Percentiles rank a stretch among this genome's conserved stretches.
These are phyloP conservation scores for Nicotiana sylvestris DNA, from an alignment of 257 asterid species.

Conservation along the genomic window DNA sequence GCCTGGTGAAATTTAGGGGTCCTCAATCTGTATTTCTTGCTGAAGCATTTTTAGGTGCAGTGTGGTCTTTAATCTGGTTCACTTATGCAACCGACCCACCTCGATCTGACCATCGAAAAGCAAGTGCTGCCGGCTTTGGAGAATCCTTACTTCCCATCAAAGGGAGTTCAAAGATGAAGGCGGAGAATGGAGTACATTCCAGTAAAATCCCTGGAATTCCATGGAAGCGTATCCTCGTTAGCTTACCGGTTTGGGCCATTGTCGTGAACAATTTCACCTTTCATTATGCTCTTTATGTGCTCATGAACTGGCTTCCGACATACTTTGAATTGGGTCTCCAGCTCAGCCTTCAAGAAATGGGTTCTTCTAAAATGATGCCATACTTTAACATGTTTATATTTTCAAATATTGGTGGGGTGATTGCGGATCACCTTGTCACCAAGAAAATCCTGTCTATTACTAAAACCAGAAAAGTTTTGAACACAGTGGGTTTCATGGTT, in stretches of 20 bases:
- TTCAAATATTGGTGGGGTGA: slow-evolving; percentile 81
- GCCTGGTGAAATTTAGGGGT: slow-evolving; percentile 58
- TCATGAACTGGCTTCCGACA: slow-evolving; percentile 96
- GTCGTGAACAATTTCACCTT: slow-evolving; percentile 76
- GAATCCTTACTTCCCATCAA: slow-evolving; percentile 53
- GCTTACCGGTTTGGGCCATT: slow-evolving; percentile 80
- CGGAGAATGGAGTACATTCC: slow-evolving; percentile 50
- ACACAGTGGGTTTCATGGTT: slow-evolving; percentile 66
- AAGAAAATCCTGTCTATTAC: slow-evolving; percentile 55
- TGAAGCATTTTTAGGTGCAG: slow-evolving; percentile 68
- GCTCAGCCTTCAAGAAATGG: slow-evolving; percentile 86
- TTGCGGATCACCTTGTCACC: slow-evolving; percentile 71
- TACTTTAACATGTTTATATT: slow-evolving; percentile 78
- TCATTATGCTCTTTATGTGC: slow-evolving; percentile 83
- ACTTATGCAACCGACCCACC: slow-evolving; percentile 72
- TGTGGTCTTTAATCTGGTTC: slow-evolving; percentile 79
- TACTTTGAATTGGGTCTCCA: slow-evolving; percentile 78
- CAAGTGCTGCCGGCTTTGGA: slow-evolving; percentile 79
- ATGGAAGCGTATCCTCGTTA: slow-evolving; percentile 59
- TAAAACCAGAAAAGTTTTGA: slow-evolving; percentile 61
- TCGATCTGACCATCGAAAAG: slow-evolving; percentile 82
- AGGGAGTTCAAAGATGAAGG: slow-evolving; percentile 36
- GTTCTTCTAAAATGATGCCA: slow-evolving; percentile 89
- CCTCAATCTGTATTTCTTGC: slow-evolving; percentile 75
- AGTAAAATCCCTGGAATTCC: slow-evolving; percentile 44